Evolutionary conservation across 441 rosid species (phyloP).

Genomic region (Corymbia calophylla): DNA sequence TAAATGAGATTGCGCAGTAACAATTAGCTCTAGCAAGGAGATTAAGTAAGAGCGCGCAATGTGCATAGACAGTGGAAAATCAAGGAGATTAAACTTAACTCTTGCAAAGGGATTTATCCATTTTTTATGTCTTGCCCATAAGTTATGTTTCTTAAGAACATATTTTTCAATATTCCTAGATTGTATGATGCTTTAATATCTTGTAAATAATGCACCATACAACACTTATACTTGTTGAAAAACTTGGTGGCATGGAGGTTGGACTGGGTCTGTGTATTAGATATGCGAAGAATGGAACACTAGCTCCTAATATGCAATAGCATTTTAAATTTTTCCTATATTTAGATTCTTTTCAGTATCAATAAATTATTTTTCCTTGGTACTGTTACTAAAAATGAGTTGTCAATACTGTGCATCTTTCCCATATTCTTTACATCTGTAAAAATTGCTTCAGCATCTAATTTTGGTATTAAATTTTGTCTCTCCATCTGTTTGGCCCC

Average conservation of each 20-base stretch:
- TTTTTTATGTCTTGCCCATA: background rate
- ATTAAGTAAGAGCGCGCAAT: background rate
- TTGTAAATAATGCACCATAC: background rate
- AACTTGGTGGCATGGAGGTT: background rate
- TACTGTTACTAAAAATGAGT: background rate
- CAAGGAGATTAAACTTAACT: background rate
- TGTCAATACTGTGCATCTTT: background rate
- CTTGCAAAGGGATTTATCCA: background rate
- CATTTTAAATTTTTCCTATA: background rate
- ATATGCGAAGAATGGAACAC: background rate
- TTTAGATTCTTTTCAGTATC: background rate
- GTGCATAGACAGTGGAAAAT: background rate
- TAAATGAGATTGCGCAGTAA: background rate
- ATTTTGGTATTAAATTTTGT: constrained; percentile 1
- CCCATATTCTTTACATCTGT: background rate
- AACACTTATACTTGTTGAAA: background rate
- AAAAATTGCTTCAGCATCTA: background rate
- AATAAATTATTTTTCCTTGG: background rate
- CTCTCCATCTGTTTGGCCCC: background rate
- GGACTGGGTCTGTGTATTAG: background rate
- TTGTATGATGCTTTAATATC: background rate
- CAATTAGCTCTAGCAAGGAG: background rate
- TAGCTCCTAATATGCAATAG: background rate
- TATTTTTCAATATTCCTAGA: background rate
- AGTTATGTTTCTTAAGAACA: background rate